These are phyloP conservation scores for Mycena leptocephala DNA, from an alignment of 768 basidiomycete species.

Conservation along the genomic window DNA sequence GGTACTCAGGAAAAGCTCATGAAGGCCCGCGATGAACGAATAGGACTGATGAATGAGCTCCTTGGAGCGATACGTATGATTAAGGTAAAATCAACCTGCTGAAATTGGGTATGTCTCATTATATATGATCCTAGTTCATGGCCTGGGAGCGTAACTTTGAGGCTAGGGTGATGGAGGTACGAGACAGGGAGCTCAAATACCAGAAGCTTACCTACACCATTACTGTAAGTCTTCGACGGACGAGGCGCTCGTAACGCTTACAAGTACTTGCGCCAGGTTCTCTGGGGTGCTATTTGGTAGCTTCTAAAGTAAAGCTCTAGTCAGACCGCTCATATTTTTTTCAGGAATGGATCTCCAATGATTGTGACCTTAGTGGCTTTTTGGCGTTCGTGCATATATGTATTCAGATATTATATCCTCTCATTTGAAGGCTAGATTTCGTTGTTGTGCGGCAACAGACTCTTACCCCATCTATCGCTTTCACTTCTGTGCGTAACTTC, in stretches of 20 bases:
- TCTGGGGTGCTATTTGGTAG: slow-evolving; percentile 69
- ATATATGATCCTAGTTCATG: slow-evolving; percentile 80
- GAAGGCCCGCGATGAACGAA: slow-evolving; percentile 94
- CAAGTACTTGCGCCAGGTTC: too few relatives aligned
- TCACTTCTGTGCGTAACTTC: background rate
- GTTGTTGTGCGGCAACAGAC: slow-evolving; percentile 85
- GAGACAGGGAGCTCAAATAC: slow-evolving; percentile 87
- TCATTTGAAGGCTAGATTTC: slow-evolving; percentile 69
- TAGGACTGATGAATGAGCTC: slow-evolving; percentile 92
- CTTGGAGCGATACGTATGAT: slow-evolving; percentile 93
- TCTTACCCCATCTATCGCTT: slow-evolving; percentile 61
- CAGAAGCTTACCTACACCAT: slow-evolving; percentile 91
- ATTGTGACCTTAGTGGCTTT: slow-evolving; percentile 75
- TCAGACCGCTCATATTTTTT: too few relatives aligned
- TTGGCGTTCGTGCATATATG: slow-evolving; percentile 88
- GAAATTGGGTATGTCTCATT: too few relatives aligned
- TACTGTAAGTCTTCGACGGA: slow-evolving; percentile 65
- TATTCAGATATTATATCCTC: too few relatives aligned
- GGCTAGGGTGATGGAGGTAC: slow-evolving; percentile 76
- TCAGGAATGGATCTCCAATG: slow-evolving; percentile 68
- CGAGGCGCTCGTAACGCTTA: too few relatives aligned
- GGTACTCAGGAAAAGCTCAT: slow-evolving; percentile 88
- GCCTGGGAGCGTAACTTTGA: slow-evolving; percentile 95
- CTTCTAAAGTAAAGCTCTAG: too few relatives aligned
- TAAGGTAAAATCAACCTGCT: slow-evolving; percentile 66